These are phyloP conservation scores for Heracleum sosnowskyi DNA, from an alignment of 129 eudicot genomes.

Conservation along the genomic window DNA sequence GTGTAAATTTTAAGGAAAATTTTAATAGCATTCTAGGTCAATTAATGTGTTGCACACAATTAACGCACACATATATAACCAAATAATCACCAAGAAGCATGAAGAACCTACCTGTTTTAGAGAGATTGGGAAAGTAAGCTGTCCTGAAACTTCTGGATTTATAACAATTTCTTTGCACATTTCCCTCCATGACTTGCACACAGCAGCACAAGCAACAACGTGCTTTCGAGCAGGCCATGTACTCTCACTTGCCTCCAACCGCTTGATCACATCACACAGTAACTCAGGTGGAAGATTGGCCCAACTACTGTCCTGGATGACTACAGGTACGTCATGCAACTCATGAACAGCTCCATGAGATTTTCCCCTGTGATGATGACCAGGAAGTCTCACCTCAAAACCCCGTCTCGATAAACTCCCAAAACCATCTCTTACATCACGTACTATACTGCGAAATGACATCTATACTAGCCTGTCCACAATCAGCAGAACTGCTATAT, in stretches of 20 bases:
- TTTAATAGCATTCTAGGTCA: slow-evolving; percentile 11
- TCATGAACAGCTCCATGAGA: slow-evolving; percentile 46
- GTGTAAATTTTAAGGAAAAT: background rate
- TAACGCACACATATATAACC: background rate
- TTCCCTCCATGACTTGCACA: slow-evolving; percentile 87
- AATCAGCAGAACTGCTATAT: background rate
- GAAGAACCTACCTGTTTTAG: slow-evolving; percentile 61
- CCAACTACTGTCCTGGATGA: slow-evolving; percentile 52
- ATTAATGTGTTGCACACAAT: background rate
- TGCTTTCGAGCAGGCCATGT: slow-evolving; percentile 83
- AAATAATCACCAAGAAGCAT: slow-evolving; percentile 1
- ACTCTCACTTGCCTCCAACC: slow-evolving; percentile 82
- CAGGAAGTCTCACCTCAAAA: slow-evolving; percentile 34
- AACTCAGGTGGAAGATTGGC: slow-evolving; percentile 78
- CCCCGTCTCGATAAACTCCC: slow-evolving; percentile 50
- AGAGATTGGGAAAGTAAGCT: slow-evolving; percentile 79
- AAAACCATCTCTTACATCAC: slow-evolving; percentile 46
- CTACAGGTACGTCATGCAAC: slow-evolving; percentile 32
- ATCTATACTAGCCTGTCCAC: slow-evolving; percentile 12
- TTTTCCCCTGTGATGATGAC: slow-evolving; percentile 30
- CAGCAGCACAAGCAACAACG: slow-evolving; percentile 89
- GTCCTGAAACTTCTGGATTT: slow-evolving; percentile 61
- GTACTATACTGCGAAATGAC: slow-evolving; percentile 54
- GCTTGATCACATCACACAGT: slow-evolving; percentile 68
- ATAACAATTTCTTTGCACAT: slow-evolving; percentile 87